Evolutionary conservation across 176 grass and related monocot species (phyloP), one percentile per base, ranked within the genome.

Genomic region (Musa schizocarpa): DNA sequence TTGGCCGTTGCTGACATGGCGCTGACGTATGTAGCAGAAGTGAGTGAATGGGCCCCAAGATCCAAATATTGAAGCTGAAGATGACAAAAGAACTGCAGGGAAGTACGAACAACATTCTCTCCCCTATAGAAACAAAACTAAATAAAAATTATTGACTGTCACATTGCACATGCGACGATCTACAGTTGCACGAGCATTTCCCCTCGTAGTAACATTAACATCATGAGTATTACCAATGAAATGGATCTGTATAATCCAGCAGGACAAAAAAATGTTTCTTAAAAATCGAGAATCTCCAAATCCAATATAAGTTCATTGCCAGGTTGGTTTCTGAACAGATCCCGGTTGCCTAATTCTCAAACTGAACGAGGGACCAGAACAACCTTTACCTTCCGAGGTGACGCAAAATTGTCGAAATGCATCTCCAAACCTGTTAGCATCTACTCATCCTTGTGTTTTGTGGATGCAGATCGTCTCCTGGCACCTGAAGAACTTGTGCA

Each of bases 381-480:
- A 59, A 58, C 14, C 17, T 58, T 59, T 1, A 61, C n/a, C 17
- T 14, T 21, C 57, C 6, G 17, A 61, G 19, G 57, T 21, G 57
- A 61, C 4, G 4, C 34, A 43, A 7, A 61, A n/a, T 61, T n/a
- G 2, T 20, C 6, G 17, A 63, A 13, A 27, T 65, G 63, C 23
- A 65, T 65, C 68, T 71, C 53, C 23, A 27, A 54, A 14, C 57
- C 1, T 14, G 52, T 58, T 56, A 58, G 52, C 52, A 27, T 16
- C 53, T 74, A 96, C 74, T 96, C 92, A 61, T 83, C 85, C 83
- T 96, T 96, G 77, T 80, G 79, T 80, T 96, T 96, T 49, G 75
- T 59, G 57, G 78, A 79, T 49, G 71, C 65, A 56, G 78, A 79
- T 64, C 74, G 85, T 73, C 82, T 85, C 29, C 77, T 83, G 76